Evolutionary conservation across 108 stramenopile species (phyloP).

Genomic region (Skeletonema potamos): DNA sequence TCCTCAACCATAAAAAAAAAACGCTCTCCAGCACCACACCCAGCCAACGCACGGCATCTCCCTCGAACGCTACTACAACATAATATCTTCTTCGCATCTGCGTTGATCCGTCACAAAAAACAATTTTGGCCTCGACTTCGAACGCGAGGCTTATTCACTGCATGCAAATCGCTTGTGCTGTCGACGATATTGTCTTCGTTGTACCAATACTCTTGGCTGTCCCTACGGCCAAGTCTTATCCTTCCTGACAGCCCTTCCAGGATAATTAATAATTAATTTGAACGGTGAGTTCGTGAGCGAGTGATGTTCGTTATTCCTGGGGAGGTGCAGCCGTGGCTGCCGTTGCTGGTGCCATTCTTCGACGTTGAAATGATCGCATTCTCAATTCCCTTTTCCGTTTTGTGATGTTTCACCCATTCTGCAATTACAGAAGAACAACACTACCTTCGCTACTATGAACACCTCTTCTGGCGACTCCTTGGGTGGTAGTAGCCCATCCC

Average conservation of each 20-base stretch:
- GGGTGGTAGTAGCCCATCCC: neutral
- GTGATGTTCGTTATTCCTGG: too few relatives aligned
- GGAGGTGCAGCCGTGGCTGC: too few relatives aligned
- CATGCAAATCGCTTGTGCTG: slow-evolving; percentile 18
- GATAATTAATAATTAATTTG: neutral
- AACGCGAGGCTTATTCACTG: slow-evolving; percentile 16
- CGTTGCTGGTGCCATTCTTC: too few relatives aligned
- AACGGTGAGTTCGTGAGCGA: slow-evolving; percentile 2
- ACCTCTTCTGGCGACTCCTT: neutral
- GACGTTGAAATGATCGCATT: too few relatives aligned
- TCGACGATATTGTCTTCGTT: slow-evolving; percentile 46
- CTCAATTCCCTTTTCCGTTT: too few relatives aligned
- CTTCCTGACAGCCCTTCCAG: slow-evolving; percentile 55
- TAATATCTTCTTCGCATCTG: too few relatives aligned
- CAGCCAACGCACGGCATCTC: neutral
- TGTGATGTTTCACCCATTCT: neutral
- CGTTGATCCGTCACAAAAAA: slow-evolving; percentile 2
- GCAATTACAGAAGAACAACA: neutral
- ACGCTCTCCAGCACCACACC: too few relatives aligned
- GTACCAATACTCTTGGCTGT: slow-evolving; percentile 65
- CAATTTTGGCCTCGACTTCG: slow-evolving; percentile 23
- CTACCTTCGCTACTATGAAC: neutral
- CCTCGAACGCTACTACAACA: neutral
- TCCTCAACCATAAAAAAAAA: too few relatives aligned
- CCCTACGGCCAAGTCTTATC: slow-evolving; percentile 49